Percentiles rank a stretch among this genome's conserved stretches.
phyloP scores from a whole-genome alignment of 176 grass and related monocot species.

The Zizania latifolia region DNA sequence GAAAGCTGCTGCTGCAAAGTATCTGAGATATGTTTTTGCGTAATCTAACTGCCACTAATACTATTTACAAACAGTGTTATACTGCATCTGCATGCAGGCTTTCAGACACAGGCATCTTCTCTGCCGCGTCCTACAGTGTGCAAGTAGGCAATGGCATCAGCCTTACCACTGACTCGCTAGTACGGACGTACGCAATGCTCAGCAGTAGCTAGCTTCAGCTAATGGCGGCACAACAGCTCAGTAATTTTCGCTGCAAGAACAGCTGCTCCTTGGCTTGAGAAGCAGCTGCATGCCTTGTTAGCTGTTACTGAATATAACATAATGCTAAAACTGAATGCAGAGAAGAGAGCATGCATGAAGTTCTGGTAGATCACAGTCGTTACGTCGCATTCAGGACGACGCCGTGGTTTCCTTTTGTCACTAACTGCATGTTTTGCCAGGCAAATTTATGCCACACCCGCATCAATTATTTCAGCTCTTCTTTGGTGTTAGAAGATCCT shows the following conservation, averaged over 20 bases:
- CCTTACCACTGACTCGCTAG: neutral
- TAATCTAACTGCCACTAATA: constrained; percentile 19
- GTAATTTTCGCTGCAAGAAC: neutral
- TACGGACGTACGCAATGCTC: neutral
- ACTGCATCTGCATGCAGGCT: constrained; percentile 7
- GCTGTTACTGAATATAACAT: neutral
- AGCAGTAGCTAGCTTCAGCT: neutral
- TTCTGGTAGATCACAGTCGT: constrained; percentile 8
- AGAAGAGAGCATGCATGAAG: constrained; percentile 16
- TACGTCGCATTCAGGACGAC: constrained; percentile 32
- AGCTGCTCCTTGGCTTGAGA: neutral
- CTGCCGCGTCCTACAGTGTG: neutral
- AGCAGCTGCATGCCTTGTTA: neutral
- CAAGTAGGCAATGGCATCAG: constrained; percentile 9
- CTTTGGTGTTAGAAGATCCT: neutral
- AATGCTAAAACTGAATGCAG: neutral
- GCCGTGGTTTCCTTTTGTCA: constrained; percentile 9
- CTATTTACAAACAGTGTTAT: constrained; percentile 32
- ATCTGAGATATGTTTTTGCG: constrained; percentile 5
- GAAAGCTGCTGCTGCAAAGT: neutral
- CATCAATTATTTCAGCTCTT: constrained; percentile 14
- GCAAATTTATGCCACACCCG: neutral
- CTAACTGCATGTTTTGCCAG: constrained; percentile 4
- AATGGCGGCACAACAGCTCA: neutral
- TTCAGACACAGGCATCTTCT: constrained; percentile 11